Evolutionary conservation across 257 asterid species (phyloP), one percentile per base, ranked within the genome.

Genomic region (Leptodermis oblonga): DNA sequence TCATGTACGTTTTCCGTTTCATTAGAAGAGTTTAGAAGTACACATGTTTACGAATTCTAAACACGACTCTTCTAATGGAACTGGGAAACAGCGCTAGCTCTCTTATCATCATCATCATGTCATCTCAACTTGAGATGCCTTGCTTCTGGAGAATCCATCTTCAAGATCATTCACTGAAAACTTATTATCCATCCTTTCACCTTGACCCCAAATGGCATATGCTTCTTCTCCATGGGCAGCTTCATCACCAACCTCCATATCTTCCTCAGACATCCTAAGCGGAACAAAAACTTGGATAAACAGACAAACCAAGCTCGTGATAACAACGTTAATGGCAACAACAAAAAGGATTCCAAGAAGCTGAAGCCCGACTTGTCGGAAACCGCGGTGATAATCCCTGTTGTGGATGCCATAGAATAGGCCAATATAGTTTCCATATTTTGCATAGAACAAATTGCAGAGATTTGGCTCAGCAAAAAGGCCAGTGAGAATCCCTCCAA

Each of bases 181-280:
- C 43, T 85, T 74, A 65, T 72, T 85, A 31, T 85, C 90, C 20
- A 73, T 73, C 78, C 87, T 77, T 8, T 88, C 92, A 34, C 95
- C 95, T 69, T 88, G 88, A 2, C 92, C 92, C 95, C 95, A 88
- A 31, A 84, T 84, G n/a, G 92, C 90, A 39, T 88, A 88, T 4
- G 95, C 92, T 46, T 88, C 95, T 65, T 88, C 92, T 2, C 95
- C 95, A 39, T 88, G 95, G 2, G 92, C 92, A 20, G 92, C 95
- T 25, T 88, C 92, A 56, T 88, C 95, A 5, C 95, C 95, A 9
- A 88, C 68, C 68, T 84, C 92, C 90, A 88, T 81, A 14, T 88
- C 95, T 33, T 88, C 92, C 70, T 88, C 92, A 0, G 81, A 58
- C 92, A 88, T 88, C 62, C 92, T 84, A 20, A 86, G 53, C 1